These are phyloP conservation scores for Monilinia aucupariae DNA, from an alignment of 2,329 filamentous ascomycete species.

Conservation along the genomic window DNA sequence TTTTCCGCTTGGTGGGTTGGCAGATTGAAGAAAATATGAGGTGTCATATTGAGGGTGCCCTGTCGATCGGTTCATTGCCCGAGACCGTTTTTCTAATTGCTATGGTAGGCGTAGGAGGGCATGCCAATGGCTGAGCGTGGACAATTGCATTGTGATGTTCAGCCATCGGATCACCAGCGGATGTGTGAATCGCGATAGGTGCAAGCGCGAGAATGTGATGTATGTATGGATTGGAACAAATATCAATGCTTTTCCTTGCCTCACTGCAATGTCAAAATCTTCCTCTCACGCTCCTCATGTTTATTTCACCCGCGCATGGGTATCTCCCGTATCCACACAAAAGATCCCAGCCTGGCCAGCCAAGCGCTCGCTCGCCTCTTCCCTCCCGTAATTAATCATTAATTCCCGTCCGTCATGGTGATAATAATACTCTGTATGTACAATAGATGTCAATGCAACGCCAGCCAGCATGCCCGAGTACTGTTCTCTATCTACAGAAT, in stretches of 20 bases:
- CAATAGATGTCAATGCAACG: background rate
- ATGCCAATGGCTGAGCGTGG: background rate
- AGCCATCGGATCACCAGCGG: too few species aligned
- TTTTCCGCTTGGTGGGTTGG: background rate
- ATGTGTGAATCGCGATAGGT: background rate
- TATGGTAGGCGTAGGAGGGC: background rate
- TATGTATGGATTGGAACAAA: background rate
- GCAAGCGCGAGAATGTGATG: background rate
- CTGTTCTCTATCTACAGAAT: background rate
- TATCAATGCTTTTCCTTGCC: background rate
- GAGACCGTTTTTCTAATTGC: background rate
- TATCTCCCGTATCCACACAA: background rate
- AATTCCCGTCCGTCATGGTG: background rate
- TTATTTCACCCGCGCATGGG: background rate
- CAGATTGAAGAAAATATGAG: background rate
- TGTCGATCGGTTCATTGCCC: conserved; percentile 4
- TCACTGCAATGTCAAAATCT: background rate
- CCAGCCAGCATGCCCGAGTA: background rate
- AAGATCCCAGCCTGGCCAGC: background rate
- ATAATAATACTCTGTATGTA: background rate
- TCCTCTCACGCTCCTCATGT: background rate
- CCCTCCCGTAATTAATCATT: conserved; percentile 1
- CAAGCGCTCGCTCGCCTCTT: conserved; percentile 14
- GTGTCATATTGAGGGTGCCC: background rate
- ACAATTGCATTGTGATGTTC: background rate